Evolutionary conservation across 2,329 filamentous ascomycete species (phyloP), one percentile per base, ranked within the genome.

Genomic region (Claviceps humidiphila): DNA sequence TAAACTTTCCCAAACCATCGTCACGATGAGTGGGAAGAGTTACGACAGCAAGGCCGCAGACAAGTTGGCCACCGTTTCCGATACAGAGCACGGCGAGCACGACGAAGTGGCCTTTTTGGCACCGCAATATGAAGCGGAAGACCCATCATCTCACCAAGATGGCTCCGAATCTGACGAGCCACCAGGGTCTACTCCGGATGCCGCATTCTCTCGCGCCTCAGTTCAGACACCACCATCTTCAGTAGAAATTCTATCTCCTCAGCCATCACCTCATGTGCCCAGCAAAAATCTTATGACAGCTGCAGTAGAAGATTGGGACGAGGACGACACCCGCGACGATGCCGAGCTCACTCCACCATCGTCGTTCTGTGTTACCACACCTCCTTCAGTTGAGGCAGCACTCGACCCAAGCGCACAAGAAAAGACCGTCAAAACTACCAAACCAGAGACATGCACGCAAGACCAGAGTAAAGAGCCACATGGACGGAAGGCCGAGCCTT

Each of bases 231-330:
- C 48, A 38, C 51, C 51, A 7, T n/a, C 37, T 41, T 20, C 42
- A 20, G 26, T 45, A 5, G 44, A 50, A 11, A 50, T 43, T 26
- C 41, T 44, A 22, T 53, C 53, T 20, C 51, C 47, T 30, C 47
- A 30, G 20, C 47, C 49, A 8, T 53, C 42, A 16, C 51, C 51
- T 16, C 50, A 46, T 34, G 20, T 42, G n/a, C 37, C 39, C 17
- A 17, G 17, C 30, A 49, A 42, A 20, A 41, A 11, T 5, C n/a
- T 24, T 49, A 39, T 51, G 16, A 47, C 47, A 20, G 51, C 53
- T 26, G 49, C 34, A 13, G 56, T 57, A 34, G 56, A 56, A 40
- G 54, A 57, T 20, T 50, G 44, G 22, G 51, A 55, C 13, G 54
- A 56, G 22, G 41, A 53, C 16, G 47, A 50, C 30, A 22, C 50